Conservation (phyloP, 2,329 filamentous ascomycete species). For the Westerdykella ornata region DNA sequence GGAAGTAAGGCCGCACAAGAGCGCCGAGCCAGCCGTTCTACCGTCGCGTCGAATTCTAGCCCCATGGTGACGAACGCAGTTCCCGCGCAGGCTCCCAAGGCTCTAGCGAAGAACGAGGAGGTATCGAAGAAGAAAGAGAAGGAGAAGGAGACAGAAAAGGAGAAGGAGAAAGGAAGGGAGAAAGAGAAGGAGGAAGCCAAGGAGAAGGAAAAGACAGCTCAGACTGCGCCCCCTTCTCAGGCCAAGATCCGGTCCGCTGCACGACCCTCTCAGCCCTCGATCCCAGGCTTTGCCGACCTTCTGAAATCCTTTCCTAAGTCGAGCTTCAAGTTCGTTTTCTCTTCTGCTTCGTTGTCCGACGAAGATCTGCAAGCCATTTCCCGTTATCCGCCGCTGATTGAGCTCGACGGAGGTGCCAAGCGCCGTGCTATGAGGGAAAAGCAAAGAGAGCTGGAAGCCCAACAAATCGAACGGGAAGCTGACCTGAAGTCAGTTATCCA, state of each 20-base stretch:
- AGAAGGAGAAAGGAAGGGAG: conserved; percentile 2
- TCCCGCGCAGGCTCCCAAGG: conserved; percentile 30
- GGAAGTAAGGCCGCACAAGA: conserved; percentile 64
- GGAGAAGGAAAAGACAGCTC: conserved; percentile 17
- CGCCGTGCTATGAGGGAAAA: conserved; percentile 64
- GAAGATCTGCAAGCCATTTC: conserved; percentile 49
- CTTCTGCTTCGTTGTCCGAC: conserved; percentile 33
- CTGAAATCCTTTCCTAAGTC: conserved; percentile 37
- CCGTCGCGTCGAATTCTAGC: conserved; percentile 74
- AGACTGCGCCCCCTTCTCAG: conserved; percentile 1
- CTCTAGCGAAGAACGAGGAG: conserved; percentile 24
- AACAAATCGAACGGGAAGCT: conserved; percentile 41
- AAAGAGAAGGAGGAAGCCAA: conserved; percentile 7
- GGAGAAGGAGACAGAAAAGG: conserved; percentile 7
- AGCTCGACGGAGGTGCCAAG: conserved; percentile 73
- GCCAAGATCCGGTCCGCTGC: neutral
- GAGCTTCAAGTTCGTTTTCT: conserved; percentile 51
- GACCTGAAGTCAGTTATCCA: conserved; percentile 48
- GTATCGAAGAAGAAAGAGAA: conserved; percentile 22
- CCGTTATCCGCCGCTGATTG: conserved; percentile 71
- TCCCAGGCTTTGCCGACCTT: conserved; percentile 30
- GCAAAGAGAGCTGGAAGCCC: conserved; percentile 52
- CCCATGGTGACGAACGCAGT: conserved; percentile 56
- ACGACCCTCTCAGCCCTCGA: conserved; percentile 3
- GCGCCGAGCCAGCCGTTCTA: conserved; percentile 70